Evolutionary conservation across 129 eudicot genomes (phyloP).

Genomic region (Cynara cardunculus): DNA sequence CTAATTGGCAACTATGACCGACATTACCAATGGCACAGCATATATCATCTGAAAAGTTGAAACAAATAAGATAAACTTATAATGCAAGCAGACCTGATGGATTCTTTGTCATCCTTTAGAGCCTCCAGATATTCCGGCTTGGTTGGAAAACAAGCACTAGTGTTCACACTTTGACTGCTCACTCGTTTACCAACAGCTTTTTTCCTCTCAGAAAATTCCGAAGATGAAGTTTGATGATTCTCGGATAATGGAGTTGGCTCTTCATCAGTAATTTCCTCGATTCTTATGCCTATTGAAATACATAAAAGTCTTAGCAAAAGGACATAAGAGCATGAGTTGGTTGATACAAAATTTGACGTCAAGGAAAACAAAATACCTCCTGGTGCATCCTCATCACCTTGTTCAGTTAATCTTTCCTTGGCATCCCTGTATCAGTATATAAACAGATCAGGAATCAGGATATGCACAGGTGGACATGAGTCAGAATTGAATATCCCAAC

Average conservation of each 20-base stretch:
- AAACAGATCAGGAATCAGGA: neutral
- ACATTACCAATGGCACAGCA: neutral
- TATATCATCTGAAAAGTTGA: neutral
- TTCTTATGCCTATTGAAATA: constrained; percentile 55
- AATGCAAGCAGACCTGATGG: constrained; percentile 53
- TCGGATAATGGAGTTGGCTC: constrained; percentile 30
- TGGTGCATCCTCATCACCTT: constrained; percentile 45
- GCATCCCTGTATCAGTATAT: constrained; percentile 48
- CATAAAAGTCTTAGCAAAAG: neutral
- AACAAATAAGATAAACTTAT: neutral
- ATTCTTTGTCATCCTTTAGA: constrained; percentile 71
- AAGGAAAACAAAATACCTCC: constrained; percentile 44
- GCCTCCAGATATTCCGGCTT: constrained; percentile 44
- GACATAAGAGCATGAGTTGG: neutral
- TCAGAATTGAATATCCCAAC: neutral
- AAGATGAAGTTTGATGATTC: constrained; percentile 36
- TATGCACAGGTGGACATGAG: neutral
- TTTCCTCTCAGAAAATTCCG: constrained; percentile 30
- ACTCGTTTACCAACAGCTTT: constrained; percentile 32
- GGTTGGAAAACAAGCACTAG: constrained; percentile 29
- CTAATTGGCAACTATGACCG: neutral
- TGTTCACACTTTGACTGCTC: constrained; percentile 24
- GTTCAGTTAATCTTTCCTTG: constrained; percentile 43
- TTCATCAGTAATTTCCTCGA: constrained; percentile 91
- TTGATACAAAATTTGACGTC: constrained; percentile 7